Percentiles rank a stretch among this genome's conserved stretches.
Conservation (phyloP, 805 yeast genomes). For the Starmerella asiatica region DNA sequence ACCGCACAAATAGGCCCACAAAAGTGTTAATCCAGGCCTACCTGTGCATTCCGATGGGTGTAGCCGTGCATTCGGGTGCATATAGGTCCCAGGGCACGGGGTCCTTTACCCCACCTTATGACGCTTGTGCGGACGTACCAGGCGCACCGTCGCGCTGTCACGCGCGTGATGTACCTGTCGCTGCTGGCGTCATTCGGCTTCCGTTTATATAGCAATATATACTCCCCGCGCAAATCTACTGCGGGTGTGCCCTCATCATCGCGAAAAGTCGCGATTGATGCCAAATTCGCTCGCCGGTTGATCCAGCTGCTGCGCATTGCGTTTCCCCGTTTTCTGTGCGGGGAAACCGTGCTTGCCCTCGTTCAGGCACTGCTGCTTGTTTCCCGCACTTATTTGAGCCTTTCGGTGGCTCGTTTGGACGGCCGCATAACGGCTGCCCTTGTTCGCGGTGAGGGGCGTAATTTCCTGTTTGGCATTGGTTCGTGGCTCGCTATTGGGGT, state of each 20-base stretch:
- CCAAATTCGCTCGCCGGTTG: conserved; percentile 23
- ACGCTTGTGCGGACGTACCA: conserved; percentile 2
- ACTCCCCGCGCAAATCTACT: not conserved
- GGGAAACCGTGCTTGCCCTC: conserved; percentile 29
- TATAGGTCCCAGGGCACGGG: no score
- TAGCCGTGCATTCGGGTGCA: no score
- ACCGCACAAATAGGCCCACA: no score
- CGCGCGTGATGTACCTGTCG: conserved; percentile 15
- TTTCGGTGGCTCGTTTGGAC: conserved; percentile 75
- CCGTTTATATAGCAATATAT: conserved; percentile 7
- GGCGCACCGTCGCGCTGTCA: conserved; percentile 16
- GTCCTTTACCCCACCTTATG: no score
- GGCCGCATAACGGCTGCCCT: conserved; percentile 73
- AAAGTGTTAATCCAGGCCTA: no score
- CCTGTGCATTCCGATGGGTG: no score
- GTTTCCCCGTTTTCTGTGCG: conserved; percentile 24
- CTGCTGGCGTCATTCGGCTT: conserved; percentile 12
- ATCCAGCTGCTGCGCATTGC: conserved; percentile 24
- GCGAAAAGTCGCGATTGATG: conserved; percentile 25
- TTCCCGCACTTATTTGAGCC: conserved; percentile 55
- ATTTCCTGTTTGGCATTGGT: conserved; percentile 47
- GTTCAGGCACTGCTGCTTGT: conserved; percentile 49
- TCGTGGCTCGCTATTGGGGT: conserved; percentile 76
- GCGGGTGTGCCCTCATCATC: conserved; percentile 9
- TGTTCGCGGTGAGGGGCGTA: conserved; percentile 52